These are phyloP conservation scores for Microbotryum lychnidis-dioicae DNA, from an alignment of 1,284 basidiomycete genomes.

Conservation along the genomic window DNA sequence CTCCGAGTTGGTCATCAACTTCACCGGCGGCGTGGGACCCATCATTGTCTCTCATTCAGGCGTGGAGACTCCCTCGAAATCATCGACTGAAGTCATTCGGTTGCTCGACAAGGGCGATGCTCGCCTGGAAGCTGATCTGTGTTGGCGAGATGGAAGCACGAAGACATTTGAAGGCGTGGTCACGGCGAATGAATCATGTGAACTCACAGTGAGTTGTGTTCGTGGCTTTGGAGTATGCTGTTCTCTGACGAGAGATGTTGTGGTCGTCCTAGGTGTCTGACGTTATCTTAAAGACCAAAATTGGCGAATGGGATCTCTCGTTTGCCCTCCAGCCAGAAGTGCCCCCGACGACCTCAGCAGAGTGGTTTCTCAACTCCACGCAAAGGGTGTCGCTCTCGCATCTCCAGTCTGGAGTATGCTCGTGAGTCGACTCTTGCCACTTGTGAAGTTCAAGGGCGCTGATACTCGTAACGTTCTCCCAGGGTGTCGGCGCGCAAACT, in stretches of 20 bases:
- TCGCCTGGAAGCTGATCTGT: constrained; percentile 41
- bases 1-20: constrained; percentile 51
- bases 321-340: constrained; percentile 1
- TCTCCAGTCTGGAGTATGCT: background rate
- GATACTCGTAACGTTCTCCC: background rate
- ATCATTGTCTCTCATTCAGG: constrained; percentile 48
- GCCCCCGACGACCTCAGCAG: background rate
- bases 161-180: constrained; percentile 55
- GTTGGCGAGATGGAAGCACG: constrained; percentile 51
- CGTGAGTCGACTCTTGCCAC: constrained; percentile 1
- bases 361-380: constrained; percentile 7
- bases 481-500: constrained; percentile 62
- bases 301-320: constrained; percentile 12
- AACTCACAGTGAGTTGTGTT: constrained; percentile 4
- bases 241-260: background rate
- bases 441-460: background rate
- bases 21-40: constrained; percentile 47
- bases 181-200: constrained; percentile 21
- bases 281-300: background rate
- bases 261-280: constrained; percentile 7
- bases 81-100: background rate
- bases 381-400: background rate
- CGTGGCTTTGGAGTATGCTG: fast-evolving
- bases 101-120: constrained; percentile 47
- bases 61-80: constrained; percentile 11